Base-by-base conservation (phyloP, 2,329 filamentous ascomycete genomes). In the Apiospora phragmitis region DNA sequence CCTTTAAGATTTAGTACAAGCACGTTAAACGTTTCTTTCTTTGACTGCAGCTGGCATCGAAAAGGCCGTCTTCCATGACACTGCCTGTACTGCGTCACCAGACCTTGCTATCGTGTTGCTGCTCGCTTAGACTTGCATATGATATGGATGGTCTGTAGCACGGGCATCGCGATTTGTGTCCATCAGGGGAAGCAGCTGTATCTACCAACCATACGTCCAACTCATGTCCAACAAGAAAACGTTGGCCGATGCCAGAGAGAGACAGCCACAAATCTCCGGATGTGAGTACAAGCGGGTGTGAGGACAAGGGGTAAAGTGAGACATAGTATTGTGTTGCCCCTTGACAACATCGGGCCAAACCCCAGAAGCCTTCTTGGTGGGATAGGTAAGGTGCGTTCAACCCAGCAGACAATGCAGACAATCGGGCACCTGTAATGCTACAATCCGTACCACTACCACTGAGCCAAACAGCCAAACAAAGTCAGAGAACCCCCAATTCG, bases 221-320 rank as follows among this genome's bases (percentile, higher is more conserved):
- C 2, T 18, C 49, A 51, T 26, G 24, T 51, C 24, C 29, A 59
- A 59, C 29, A 32, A 59, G 9, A 29, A 47, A 47, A 47, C 29
- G 51, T 59, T 59, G 26, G 18, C 29, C 18, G 16, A 21, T 59
- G 29, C 51, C n/a, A n/a, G 29, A 29, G 51, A 55, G 49, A 55
- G 14, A 29, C 26, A 18, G 5, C 29, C 51, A 59, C 51, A 59
- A 59, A 62, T 62, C 18, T n/a, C 32, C 55, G 55, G 29, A n/a
- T 21, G 32, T n/a, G 55, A 62, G 32, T 62, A 62, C 55, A 62
- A n/a, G n/a, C 55, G 55, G 29, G 12, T 21, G 32, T n/a, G 55
- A 62, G 32, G 38, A 62, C 55, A 62, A 62, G 29, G 32, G 55
- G 55, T 38, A 62, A 62, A 47, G 55, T 62, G 55, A 62, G 55